Evolutionary conservation across 441 rosid species (phyloP).

Genomic region (Eugenia klotzschiana): DNA sequence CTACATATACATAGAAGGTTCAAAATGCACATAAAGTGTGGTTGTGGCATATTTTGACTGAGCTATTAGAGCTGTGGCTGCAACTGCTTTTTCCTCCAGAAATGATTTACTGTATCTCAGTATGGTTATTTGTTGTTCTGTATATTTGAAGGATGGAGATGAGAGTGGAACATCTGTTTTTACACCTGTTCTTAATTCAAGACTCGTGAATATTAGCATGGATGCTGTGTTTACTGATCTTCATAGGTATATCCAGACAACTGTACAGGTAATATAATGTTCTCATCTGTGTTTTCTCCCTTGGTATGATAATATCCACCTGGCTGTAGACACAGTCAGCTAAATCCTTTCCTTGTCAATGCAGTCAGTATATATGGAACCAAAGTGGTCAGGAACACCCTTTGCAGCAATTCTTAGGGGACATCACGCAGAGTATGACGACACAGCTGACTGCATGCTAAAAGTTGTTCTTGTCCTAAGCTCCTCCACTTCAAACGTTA

Average conservation of each 20-base stretch:
- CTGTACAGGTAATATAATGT: constrained; percentile 46
- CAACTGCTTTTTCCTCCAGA: background rate
- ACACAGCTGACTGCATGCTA: constrained; percentile 37
- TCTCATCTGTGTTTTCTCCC: constrained; percentile 1
- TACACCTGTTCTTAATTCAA: constrained; percentile 51
- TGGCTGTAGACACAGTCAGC: background rate
- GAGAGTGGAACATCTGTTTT: constrained; percentile 23
- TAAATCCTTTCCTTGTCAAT: constrained; percentile 5
- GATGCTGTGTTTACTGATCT: constrained; percentile 51
- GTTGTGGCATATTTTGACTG: background rate
- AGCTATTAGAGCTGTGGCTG: background rate
- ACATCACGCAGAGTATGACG: constrained; percentile 38
- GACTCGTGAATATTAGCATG: constrained; percentile 49
- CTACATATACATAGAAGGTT: background rate
- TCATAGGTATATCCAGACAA: constrained; percentile 61
- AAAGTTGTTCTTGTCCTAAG: constrained; percentile 45
- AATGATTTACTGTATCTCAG: background rate
- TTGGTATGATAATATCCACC: background rate
- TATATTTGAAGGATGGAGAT: constrained; percentile 41
- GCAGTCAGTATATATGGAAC: constrained; percentile 67
- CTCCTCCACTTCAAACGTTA: constrained; percentile 55
- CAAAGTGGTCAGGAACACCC: constrained; percentile 81
- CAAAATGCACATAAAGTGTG: background rate
- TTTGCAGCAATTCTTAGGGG: constrained; percentile 84
- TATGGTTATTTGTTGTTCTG: constrained; percentile 2